phyloP scores from a whole-genome alignment of 2,329 filamentous ascomycete genomes.

The Rhexocercosporidium sp. region DNA sequence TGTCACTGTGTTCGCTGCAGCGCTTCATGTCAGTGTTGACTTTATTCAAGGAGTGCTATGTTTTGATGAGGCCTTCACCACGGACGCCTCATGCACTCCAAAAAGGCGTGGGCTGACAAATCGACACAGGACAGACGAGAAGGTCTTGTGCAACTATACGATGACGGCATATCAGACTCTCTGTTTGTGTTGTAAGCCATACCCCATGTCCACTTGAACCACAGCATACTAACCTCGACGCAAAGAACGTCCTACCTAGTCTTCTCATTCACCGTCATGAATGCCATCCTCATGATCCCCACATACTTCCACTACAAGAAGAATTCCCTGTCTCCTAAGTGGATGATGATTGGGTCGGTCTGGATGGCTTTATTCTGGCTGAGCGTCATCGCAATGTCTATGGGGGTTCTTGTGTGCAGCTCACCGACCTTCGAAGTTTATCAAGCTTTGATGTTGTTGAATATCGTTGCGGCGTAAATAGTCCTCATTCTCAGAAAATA shows the following conservation, averaged over 20 bases:
- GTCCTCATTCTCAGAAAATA: not conserved
- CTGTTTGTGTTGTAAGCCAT: not conserved
- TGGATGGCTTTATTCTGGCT: slow-evolving; percentile 6
- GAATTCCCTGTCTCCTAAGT: not conserved
- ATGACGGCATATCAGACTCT: not conserved
- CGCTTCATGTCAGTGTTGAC: not conserved
- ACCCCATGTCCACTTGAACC: not conserved
- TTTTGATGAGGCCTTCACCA: not conserved
- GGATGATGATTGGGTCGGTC: slow-evolving; percentile 4
- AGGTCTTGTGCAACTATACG: not conserved
- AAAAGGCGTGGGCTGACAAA: no score
- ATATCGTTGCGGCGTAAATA: not conserved
- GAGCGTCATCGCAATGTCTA: not conserved
- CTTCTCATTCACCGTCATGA: slow-evolving; percentile 1
- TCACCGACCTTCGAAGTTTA: not conserved
- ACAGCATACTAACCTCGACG: not conserved
- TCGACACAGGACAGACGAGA: not conserved
- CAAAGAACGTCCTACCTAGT: not conserved
- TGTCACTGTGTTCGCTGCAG: slow-evolving; percentile 1
- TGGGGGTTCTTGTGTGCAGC: not conserved
- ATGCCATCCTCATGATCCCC: not conserved
- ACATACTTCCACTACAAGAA: not conserved
- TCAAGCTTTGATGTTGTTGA: not conserved
- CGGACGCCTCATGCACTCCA: no score
- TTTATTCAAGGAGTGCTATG: not conserved